Conservation (phyloP, 139 green algal species). For the Gonium pectorale region DNA sequence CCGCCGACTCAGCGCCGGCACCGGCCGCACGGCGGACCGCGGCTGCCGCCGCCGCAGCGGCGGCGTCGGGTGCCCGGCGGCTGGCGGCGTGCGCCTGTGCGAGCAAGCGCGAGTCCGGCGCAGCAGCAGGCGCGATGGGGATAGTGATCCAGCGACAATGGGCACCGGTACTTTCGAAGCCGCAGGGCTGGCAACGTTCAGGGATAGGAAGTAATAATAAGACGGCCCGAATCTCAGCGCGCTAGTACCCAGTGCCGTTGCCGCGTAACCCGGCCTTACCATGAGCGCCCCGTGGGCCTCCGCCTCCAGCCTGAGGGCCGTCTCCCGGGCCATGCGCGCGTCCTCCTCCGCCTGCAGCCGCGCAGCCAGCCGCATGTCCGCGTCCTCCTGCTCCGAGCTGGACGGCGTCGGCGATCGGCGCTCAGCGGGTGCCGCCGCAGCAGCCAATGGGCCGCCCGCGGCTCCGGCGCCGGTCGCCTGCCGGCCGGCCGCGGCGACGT, state of each 20-base stretch:
- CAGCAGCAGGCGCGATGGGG: too few species aligned
- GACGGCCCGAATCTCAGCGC: background rate
- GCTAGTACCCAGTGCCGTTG: background rate
- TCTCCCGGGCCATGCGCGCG: conserved; percentile 6
- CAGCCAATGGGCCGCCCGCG: background rate
- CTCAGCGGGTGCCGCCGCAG: too few species aligned
- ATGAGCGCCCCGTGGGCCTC: conserved; percentile 22
- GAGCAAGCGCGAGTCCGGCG: too few species aligned
- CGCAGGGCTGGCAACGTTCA: background rate
- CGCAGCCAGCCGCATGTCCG: conserved; percentile 37
- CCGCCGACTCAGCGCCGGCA: background rate
- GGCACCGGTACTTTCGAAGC: too few species aligned
- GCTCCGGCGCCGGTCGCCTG: too few species aligned
- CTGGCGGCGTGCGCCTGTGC: background rate
- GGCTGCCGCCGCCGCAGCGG: background rate
- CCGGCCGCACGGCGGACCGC: background rate
- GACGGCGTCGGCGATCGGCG: too few species aligned
- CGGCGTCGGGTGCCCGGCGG: background rate
- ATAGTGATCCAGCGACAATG: too few species aligned
- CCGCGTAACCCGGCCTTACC: background rate
- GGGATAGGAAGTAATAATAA: too few species aligned
- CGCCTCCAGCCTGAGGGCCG: background rate
- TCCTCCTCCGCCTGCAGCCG: conserved; percentile 52
- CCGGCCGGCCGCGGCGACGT: background rate
- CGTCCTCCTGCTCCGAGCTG: conserved; percentile 29